Percentiles rank a stretch among this genome's conserved stretches.
Evolutionary conservation across 352 stramenopile species (phyloP).

Genomic region (Phytophthora pinifolia): DNA sequence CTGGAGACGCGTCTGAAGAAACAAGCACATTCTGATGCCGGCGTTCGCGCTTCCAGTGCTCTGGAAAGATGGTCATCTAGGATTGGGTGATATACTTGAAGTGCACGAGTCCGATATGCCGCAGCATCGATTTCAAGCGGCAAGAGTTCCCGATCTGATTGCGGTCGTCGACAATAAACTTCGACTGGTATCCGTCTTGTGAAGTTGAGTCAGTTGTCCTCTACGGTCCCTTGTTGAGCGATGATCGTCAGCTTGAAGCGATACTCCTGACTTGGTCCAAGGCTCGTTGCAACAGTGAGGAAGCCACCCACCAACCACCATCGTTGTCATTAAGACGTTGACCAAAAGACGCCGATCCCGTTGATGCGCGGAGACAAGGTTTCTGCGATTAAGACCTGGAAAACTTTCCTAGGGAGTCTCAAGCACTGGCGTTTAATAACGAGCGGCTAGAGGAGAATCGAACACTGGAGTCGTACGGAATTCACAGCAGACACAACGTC

Average conservation of each 20-base stretch:
- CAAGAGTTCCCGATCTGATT: constrained; percentile 7
- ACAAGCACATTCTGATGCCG: no score
- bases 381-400: constrained; percentile 84
- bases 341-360: constrained; percentile 83
- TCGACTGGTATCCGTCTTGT: background rate
- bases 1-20: no score
- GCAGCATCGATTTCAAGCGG: background rate
- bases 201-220: constrained; percentile 12
- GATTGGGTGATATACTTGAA: background rate
- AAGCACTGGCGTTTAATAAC: constrained; percentile 91
- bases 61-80: no score
- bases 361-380: constrained; percentile 87
- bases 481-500: constrained; percentile 87
- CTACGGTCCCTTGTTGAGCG: background rate
- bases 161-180: constrained; percentile 6
- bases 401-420: constrained; percentile 82
- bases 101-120: background rate
- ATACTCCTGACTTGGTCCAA: constrained; percentile 15
- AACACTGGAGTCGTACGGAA: constrained; percentile 88
- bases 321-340: constrained; percentile 49
- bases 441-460: constrained; percentile 90
- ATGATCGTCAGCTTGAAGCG: background rate
- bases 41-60: no score
- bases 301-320: constrained; percentile 22
- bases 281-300: constrained; percentile 8